Evolutionary conservation across 495 filamentous ascomycete genomes (phyloP), one percentile per base, ranked within the genome.

Genomic region (Extremus antarcticus): DNA sequence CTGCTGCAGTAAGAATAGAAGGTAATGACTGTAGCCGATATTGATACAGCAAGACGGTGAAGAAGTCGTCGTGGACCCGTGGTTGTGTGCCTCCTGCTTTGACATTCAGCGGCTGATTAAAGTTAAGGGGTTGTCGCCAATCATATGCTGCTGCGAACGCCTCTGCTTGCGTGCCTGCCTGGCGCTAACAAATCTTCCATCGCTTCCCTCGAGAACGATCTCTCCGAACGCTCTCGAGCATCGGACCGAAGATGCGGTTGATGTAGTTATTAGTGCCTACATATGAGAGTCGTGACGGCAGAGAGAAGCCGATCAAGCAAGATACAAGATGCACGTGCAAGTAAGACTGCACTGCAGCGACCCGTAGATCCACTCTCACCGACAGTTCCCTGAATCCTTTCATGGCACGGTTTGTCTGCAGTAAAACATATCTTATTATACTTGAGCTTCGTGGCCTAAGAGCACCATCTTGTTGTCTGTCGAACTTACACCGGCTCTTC

Each of bases 161-260:
- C 19, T 39, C 35, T n/a, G n/a, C n/a, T 35, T 35, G 29, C 7
- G 13, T 35, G 4, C 29, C 7, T 35, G 4, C 29, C 29, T 35
- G 29, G 29, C 29, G 29, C 29, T 35, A 35, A 32, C 47, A 13
- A 17, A n/a, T 50, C 47, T 7, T 50, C 47, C 47, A 50, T 50
- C 39, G 47, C 47, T 25, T n/a, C 29, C 29, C 4, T 35, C 29
- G 29, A 35, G 29, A 35, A 35, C 29, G 29, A 13, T 35, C 29
- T 40, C 38, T 10, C 38, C 38, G n/a, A 40, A 40, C 38, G 10
- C 38, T 40, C 38, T 40, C 38, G 10, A 9, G 38, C 38, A 40
- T 40, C 38, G 10, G n/a, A 9, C 38, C 9, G n/a, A n/a, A n/a
- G n/a, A n/a, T n/a, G n/a, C n/a, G n/a, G n/a, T n/a, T n/a, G n/a